Percentiles rank a stretch among this genome's conserved stretches.
phyloP scores from a whole-genome alignment of 202 grass and related monocot genomes.

The Zoysia matrella region DNA sequence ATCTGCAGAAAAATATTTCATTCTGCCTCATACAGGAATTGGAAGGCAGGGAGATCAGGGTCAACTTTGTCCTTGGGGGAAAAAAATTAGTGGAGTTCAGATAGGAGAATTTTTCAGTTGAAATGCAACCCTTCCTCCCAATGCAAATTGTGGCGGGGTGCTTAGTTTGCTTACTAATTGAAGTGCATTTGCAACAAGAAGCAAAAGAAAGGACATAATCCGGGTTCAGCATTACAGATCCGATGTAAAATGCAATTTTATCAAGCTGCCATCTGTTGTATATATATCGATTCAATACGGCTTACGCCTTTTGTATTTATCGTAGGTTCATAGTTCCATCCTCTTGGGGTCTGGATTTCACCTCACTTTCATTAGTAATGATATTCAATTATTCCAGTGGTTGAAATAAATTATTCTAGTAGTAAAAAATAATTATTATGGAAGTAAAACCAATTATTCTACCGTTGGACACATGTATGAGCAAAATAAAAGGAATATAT shows the following conservation, averaged over 20 bases:
- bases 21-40: slow-evolving; percentile 50
- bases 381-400: too few relatives aligned
- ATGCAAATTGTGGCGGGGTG: background rate
- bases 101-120: background rate
- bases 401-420: too few relatives aligned
- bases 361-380: too few relatives aligned
- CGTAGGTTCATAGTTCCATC: too few relatives aligned
- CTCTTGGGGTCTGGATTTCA: too few relatives aligned
- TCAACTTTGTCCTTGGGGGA: slow-evolving; percentile 35
- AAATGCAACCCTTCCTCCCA: background rate
- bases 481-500: too few relatives aligned
- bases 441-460: too few relatives aligned
- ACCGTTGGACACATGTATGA: too few relatives aligned
- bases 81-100: slow-evolving; percentile 53
- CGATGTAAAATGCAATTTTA: background rate
- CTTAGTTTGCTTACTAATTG: background rate
- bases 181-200: background rate
- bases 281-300: background rate
- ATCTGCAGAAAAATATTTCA: background rate
- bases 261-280: background rate
- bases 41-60: too few relatives aligned
- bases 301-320: background rate
- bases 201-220: background rate
- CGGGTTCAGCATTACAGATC: background rate
- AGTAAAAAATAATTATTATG: too few relatives aligned